Evolutionary conservation across 495 filamentous ascomycete genomes (phyloP).

Genomic region (Penicillium taxi): DNA sequence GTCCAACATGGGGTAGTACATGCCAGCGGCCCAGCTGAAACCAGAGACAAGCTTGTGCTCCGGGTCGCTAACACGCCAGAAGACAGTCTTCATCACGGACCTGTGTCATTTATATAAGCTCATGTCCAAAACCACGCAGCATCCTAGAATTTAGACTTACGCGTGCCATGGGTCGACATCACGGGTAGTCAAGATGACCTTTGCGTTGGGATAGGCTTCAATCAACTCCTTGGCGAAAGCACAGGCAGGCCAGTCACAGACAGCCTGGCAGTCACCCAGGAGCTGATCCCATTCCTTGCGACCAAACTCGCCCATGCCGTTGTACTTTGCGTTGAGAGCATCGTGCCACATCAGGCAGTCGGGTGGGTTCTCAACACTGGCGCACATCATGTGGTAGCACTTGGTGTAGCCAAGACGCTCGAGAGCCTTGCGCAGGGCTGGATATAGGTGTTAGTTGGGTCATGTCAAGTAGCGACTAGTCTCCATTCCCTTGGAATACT

Average conservation of each 20-base stretch:
- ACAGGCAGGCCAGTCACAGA: conserved; percentile 59
- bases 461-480: not conserved
- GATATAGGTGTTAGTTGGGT: conserved; percentile 10
- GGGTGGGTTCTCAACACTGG: conserved; percentile 51
- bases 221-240: conserved; percentile 61
- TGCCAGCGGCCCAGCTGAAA: conserved; percentile 49
- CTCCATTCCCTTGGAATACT: conserved; percentile 8
- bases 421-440: conserved; percentile 53
- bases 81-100: conserved; percentile 46
- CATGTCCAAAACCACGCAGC: too few relatives aligned
- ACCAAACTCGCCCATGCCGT: conserved; percentile 52
- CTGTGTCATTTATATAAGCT: conserved; percentile 12
- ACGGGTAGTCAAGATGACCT: conserved; percentile 56
- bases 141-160: conserved; percentile 18
- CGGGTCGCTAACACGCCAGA: conserved; percentile 48
- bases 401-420: conserved; percentile 52
- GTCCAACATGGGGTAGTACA: conserved; percentile 53
- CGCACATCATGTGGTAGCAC: conserved; percentile 62
- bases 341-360: conserved; percentile 58
- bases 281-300: conserved; percentile 61
- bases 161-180: conserved; percentile 54
- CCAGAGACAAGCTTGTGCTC: conserved; percentile 44
- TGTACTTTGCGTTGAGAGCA: conserved; percentile 57
- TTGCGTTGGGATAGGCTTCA: conserved; percentile 61
- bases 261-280: conserved; percentile 56